Percentiles rank a stretch among this genome's conserved stretches.
Conservation (phyloP, 2,329 filamentous ascomycete species). For the Phialophora tarda region DNA sequence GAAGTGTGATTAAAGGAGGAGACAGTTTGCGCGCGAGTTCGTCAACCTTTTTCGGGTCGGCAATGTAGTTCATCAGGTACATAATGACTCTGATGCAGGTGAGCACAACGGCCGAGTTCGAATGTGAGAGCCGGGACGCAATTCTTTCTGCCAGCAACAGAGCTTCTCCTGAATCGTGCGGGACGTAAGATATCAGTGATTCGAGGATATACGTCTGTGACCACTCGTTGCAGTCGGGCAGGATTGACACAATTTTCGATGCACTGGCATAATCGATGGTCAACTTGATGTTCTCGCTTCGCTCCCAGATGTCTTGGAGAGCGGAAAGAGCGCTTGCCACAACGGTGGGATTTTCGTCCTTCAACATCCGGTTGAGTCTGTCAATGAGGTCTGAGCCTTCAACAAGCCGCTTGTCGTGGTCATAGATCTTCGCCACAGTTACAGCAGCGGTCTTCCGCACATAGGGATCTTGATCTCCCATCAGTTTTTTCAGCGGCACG, state of each 20-base stretch:
- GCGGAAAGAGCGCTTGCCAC: constrained; percentile 91
- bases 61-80: constrained; percentile 98
- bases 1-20: constrained; percentile 88
- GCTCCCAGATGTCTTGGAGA: constrained; percentile 97
- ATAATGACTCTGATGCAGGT: constrained; percentile 96
- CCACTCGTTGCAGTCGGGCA: constrained; percentile 96
- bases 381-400: constrained; percentile 93
- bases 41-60: constrained; percentile 85
- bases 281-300: constrained; percentile 95
- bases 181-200: constrained; percentile 96
- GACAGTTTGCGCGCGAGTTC: constrained; percentile 90
- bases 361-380: constrained; percentile 82
- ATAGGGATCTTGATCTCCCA: constrained; percentile 89
- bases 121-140: constrained; percentile 92
- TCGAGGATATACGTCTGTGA: constrained; percentile 98
- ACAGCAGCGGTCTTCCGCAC: constrained; percentile 97
- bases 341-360: constrained; percentile 96
- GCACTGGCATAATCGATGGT: constrained; percentile 98
- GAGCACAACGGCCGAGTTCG: constrained; percentile 93
- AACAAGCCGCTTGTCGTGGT: constrained; percentile 89
- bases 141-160: constrained; percentile 90
- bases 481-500: constrained; percentile 77
- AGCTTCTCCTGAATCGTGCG: constrained; percentile 87
- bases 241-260: constrained; percentile 95
- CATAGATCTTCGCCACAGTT: constrained; percentile 95